These are phyloP conservation scores for Cytospora chrysosperma DNA, from an alignment of 2,329 filamentous ascomycete species.

Conservation along the genomic window DNA sequence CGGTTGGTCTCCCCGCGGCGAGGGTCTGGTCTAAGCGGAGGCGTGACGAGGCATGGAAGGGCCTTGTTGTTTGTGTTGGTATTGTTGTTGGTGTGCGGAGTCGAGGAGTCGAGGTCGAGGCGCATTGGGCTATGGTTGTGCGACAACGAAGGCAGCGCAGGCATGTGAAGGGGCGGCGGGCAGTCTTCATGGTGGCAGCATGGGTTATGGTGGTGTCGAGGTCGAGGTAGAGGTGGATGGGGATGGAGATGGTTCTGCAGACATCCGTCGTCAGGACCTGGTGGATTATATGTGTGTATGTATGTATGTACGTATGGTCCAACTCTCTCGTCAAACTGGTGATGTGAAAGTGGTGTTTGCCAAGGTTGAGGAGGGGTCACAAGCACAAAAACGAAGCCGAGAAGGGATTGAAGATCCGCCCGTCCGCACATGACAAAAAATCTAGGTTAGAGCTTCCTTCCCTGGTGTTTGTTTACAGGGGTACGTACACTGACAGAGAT, in stretches of 20 bases:
- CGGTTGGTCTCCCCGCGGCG: constrained; percentile 53
- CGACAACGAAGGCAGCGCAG: constrained; percentile 23
- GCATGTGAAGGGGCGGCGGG: constrained; percentile 23
- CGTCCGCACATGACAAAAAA: too few relatives aligned
- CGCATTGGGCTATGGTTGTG: neutral
- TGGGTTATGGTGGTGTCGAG: neutral
- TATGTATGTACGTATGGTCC: too few relatives aligned
- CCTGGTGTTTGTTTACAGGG: too few relatives aligned
- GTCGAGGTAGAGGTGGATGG: neutral
- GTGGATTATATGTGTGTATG: too few relatives aligned
- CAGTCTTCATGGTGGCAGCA: constrained; percentile 22
- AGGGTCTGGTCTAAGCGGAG: constrained; percentile 21
- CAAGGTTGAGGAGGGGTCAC: neutral
- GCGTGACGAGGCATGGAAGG: constrained; percentile 18
- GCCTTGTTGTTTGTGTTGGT: neutral
- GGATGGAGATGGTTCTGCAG: neutral
- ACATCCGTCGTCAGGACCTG: neutral
- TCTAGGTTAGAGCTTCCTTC: too few relatives aligned
- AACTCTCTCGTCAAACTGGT: too few relatives aligned
- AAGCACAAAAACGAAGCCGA: neutral
- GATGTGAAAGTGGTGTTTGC: too few relatives aligned
- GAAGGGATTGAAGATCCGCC: too few relatives aligned
- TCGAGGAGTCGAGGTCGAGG: neutral
- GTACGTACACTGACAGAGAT: too few relatives aligned
- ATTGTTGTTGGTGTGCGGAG: neutral